Percentiles rank a stretch among this genome's conserved stretches.
phyloP scores from a whole-genome alignment of 2,329 filamentous ascomycete genomes.

The Colletotrichum sp. region DNA sequence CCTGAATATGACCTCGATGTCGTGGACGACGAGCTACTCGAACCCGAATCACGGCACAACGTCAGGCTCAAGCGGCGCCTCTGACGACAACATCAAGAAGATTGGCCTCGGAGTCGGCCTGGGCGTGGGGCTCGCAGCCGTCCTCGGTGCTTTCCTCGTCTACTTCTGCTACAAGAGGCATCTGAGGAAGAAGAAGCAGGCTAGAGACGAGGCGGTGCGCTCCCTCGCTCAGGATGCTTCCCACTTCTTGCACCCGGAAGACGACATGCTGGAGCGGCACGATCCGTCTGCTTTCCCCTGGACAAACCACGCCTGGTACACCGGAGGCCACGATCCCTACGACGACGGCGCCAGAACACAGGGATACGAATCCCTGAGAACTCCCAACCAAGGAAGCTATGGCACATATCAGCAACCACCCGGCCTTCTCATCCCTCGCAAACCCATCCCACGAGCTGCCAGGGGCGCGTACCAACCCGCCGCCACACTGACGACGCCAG shows the following conservation, averaged over 20 bases:
- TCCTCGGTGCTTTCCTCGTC: conserved; percentile 50
- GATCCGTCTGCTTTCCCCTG: conserved; percentile 34
- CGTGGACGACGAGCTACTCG: conserved; percentile 56
- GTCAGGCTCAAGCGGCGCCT: background rate
- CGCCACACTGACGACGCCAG: conserved; percentile 26
- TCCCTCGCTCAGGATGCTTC: conserved; percentile 54
- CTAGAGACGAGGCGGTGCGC: conserved; percentile 51
- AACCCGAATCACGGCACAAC: conserved; percentile 41
- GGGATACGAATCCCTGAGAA: conserved; percentile 57
- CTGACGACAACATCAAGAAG: conserved; percentile 37
- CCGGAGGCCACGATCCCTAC: conserved; percentile 49
- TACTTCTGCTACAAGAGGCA: conserved; percentile 55
- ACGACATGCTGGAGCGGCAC: conserved; percentile 52
- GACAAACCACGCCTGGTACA: conserved; percentile 46
- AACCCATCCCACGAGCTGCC: conserved; percentile 30
- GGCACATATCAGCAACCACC: conserved; percentile 15
- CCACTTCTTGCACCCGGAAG: conserved; percentile 45
- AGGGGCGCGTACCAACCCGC: conserved; percentile 24
- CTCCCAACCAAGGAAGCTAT: conserved; percentile 25
- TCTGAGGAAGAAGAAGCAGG: conserved; percentile 29
- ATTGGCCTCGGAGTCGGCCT: conserved; percentile 69
- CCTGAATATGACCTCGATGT: conserved; percentile 62
- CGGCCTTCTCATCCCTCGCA: conserved; percentile 34
- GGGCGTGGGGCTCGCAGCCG: conserved; percentile 64
- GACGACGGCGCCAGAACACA: conserved; percentile 41